These are phyloP conservation scores for Begonia masoniana DNA, from an alignment of 306 rosid species.

Conservation along the genomic window DNA sequence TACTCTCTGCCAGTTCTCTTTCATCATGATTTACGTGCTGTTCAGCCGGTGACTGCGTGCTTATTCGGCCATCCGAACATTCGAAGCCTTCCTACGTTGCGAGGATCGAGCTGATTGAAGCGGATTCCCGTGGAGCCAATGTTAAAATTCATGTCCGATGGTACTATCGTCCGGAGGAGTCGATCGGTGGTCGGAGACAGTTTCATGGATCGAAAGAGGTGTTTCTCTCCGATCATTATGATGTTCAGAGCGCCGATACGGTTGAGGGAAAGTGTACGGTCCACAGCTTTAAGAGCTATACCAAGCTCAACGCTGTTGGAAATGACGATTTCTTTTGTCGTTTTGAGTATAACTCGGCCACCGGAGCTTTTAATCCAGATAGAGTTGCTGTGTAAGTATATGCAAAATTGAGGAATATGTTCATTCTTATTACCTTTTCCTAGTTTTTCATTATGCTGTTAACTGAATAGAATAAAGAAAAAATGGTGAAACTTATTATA, in stretches of 20 bases:
- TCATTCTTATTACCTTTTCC: no score
- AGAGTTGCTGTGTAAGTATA: conserved; percentile 81
- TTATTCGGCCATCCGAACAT: conserved; percentile 76
- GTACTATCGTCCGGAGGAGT: conserved; percentile 99
- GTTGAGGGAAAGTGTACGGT: conserved; percentile 92
- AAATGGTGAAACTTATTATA: no score
- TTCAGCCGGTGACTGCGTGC: conserved; percentile 85
- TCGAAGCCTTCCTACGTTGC: conserved; percentile 85
- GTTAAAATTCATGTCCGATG: conserved; percentile 80
- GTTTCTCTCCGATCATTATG: conserved; percentile 86
- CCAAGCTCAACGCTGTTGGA: conserved; percentile 94
- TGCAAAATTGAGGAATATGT: no score
- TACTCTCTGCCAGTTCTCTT: neutral
- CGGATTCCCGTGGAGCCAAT: conserved; percentile 81
- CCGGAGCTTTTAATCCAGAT: conserved; percentile 92
- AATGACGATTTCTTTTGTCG: conserved; percentile 98
- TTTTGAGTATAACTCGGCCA: conserved; percentile 82
- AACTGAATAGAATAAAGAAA: no score
- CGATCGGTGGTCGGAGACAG: conserved; percentile 96
- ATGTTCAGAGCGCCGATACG: conserved; percentile 83
- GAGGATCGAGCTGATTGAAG: conserved; percentile 86
- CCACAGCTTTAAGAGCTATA: conserved; percentile 78
- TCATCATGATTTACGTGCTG: conserved; percentile 1
- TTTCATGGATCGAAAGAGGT: conserved; percentile 95
- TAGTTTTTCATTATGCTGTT: no score